phyloP scores from a whole-genome alignment of 352 stramenopile species.

The Globisporangium perplexum region DNA sequence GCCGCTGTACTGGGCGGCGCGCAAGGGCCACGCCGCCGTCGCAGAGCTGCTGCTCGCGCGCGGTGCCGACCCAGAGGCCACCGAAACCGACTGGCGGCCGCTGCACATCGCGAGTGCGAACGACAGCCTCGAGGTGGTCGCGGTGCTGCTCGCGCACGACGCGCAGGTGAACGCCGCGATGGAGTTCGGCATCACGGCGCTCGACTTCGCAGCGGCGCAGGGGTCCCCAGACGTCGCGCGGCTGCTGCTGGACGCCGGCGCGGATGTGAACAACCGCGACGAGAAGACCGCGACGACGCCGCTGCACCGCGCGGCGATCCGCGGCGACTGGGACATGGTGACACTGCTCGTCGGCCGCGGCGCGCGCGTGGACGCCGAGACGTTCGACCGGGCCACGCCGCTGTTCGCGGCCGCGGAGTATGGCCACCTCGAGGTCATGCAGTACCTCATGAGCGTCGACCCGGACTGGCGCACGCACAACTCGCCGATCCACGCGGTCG shows the following conservation, averaged over 20 bases:
- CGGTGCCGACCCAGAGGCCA: conserved; percentile 9
- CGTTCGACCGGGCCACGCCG: conserved; percentile 9
- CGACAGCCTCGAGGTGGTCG: conserved; percentile 13
- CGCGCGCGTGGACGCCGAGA: conserved; percentile 10
- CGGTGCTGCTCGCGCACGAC: conserved; percentile 11
- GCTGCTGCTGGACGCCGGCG: conserved; percentile 12
- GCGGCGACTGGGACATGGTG: conserved; percentile 9
- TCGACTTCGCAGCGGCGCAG: conserved; percentile 9
- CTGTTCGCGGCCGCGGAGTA: conserved; percentile 14
- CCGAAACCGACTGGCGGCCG: conserved; percentile 9
- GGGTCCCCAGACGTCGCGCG: conserved; percentile 10
- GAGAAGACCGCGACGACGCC: conserved; percentile 15
- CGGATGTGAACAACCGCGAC: conserved; percentile 13
- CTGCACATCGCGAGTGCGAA: conserved; percentile 13
- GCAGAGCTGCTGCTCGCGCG: conserved; percentile 10
- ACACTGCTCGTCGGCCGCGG: conserved; percentile 8
- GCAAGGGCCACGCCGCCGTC: conserved; percentile 9
- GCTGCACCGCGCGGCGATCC: conserved; percentile 13
- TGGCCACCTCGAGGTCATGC: conserved; percentile 11
- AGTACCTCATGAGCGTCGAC: conserved; percentile 9
- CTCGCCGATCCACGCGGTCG: conserved; percentile 13
- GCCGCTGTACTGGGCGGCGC: conserved; percentile 12
- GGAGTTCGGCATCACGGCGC: conserved; percentile 14
- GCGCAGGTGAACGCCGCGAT: conserved; percentile 11
- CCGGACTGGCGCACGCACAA: conserved; percentile 3